These are phyloP conservation scores for Esteya vermicola DNA, from an alignment of 2,329 filamentous ascomycete species.

Conservation along the genomic window DNA sequence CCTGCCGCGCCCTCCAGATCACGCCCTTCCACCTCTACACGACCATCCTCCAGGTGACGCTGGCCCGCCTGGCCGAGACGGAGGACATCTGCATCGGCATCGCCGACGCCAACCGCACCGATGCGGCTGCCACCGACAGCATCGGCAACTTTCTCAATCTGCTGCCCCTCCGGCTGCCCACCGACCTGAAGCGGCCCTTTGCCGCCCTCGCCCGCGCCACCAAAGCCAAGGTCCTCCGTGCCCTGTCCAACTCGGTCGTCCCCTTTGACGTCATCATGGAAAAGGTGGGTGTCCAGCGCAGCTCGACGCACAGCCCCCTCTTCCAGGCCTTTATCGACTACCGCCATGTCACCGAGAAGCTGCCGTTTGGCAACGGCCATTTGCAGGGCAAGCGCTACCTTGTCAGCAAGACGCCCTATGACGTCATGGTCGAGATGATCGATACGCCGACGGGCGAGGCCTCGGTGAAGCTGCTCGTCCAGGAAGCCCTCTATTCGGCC, in stretches of 20 bases:
- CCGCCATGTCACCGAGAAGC: constrained; percentile 11
- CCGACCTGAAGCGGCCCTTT: constrained; percentile 17
- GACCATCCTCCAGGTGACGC: constrained; percentile 16
- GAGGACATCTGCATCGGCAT: constrained; percentile 23
- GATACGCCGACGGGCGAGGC: constrained; percentile 14
- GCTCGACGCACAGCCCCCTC: constrained; percentile 24
- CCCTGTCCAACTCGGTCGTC: constrained; percentile 25
- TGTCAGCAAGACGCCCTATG: constrained; percentile 14
- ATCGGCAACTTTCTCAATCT: constrained; percentile 25
- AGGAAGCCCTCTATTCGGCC: constrained; percentile 18
- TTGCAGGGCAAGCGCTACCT: constrained; percentile 10
- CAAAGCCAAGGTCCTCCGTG: constrained; percentile 16
- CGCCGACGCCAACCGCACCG: constrained; percentile 20
- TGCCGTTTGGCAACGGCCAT: constrained; percentile 1
- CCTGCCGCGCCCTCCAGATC: constrained; percentile 8
- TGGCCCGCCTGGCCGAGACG: constrained; percentile 16
- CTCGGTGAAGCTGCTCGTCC: constrained; percentile 14
- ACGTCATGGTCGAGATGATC: constrained; percentile 22
- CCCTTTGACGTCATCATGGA: constrained; percentile 35
- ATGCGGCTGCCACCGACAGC: constrained; percentile 12
- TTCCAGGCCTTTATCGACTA: constrained; percentile 30
- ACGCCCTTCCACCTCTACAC: constrained; percentile 20
- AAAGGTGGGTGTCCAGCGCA: constrained; percentile 24
- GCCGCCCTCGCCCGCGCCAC: constrained; percentile 14
- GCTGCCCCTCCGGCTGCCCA: constrained; percentile 20